Conservation (phyloP, 2,329 filamentous ascomycete species). For the Elsinoe ampelina region DNA sequence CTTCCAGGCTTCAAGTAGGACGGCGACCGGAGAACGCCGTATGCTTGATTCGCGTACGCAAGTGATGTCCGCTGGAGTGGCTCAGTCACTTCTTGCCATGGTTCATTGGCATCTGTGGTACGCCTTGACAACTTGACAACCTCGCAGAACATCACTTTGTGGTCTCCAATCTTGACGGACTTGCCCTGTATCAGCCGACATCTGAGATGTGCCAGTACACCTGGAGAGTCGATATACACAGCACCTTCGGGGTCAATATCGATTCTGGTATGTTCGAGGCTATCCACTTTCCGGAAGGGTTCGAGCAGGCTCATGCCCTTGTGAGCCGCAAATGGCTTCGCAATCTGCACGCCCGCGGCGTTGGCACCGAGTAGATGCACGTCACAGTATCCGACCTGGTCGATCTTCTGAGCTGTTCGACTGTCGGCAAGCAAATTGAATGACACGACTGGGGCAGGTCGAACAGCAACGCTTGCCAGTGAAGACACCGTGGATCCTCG, state of each 20-base stretch:
- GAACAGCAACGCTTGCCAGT: conserved; percentile 49
- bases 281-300: conserved; percentile 17
- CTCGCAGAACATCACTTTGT: conserved; percentile 34
- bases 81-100: not conserved
- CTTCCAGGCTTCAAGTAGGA: not conserved
- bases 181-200: conserved; percentile 31
- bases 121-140: not conserved
- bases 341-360: conserved; percentile 24
- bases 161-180: conserved; percentile 36
- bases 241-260: not conserved
- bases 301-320: conserved; percentile 17
- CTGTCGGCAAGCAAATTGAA: conserved; percentile 54
- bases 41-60: not conserved
- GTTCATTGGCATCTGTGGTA: not conserved
- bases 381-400: conserved; percentile 33
- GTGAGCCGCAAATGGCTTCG: conserved; percentile 25
- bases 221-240: conserved; percentile 12
- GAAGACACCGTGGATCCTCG: conserved; percentile 53
- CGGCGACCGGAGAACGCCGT: not conserved
- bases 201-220: conserved; percentile 24
- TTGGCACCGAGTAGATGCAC: conserved; percentile 41
- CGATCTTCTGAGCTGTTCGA: conserved; percentile 46
- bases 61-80: not conserved
- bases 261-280: not conserved
- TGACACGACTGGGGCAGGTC: conserved; percentile 47